A percentile compares a stretch with the other conserved stretches of the same genome.
These are phyloP conservation scores for Amanita rimosa DNA, from an alignment of 768 basidiomycete species.

Conservation along the genomic window DNA sequence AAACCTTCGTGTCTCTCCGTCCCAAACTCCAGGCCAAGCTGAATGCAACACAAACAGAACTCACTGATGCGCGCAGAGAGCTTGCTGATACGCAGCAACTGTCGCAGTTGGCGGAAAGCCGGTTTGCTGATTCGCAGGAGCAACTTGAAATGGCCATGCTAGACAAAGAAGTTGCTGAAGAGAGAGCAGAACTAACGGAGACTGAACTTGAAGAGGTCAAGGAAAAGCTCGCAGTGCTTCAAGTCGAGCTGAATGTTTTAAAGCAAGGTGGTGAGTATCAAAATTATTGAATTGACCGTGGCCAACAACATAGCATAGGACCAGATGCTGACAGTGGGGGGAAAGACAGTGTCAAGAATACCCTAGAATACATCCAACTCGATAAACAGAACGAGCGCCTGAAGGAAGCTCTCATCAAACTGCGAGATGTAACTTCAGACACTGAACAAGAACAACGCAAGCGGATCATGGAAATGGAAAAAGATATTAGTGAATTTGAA, in stretches of 20 bases:
- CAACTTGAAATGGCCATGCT: conserved; percentile 92
- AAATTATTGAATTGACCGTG: conserved; percentile 4
- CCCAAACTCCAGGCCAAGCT: conserved; percentile 90
- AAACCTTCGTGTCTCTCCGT: conserved; percentile 71
- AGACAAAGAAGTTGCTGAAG: conserved; percentile 96
- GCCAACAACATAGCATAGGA: conserved; percentile 9
- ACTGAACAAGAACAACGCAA: conserved; percentile 76
- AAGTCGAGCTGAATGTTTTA: conserved; percentile 77
- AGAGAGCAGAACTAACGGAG: conserved; percentile 74
- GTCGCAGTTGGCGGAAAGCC: conserved; percentile 55
- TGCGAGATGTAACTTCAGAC: conserved; percentile 84
- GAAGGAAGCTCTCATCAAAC: conserved; percentile 87
- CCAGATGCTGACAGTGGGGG: conserved; percentile 10
- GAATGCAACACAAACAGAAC: conserved; percentile 67
- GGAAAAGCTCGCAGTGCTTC: conserved; percentile 66
- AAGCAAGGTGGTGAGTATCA: conserved; percentile 37
- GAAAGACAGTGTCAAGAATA: conserved; percentile 34
- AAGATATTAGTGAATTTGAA: conserved; percentile 67
- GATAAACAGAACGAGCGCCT: conserved; percentile 95
- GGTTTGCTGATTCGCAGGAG: conserved; percentile 72
- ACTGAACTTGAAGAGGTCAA: conserved; percentile 67
- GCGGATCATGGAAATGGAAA: conserved; percentile 82
- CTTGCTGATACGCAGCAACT: conserved; percentile 70
- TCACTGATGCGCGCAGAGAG: conserved; percentile 64
- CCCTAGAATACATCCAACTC: conserved; percentile 70